Percentiles rank a stretch among this genome's conserved stretches.
These are phyloP conservation scores for Trichoderma harzianum DNA, from an alignment of 2,329 filamentous ascomycete species.

Conservation along the genomic window DNA sequence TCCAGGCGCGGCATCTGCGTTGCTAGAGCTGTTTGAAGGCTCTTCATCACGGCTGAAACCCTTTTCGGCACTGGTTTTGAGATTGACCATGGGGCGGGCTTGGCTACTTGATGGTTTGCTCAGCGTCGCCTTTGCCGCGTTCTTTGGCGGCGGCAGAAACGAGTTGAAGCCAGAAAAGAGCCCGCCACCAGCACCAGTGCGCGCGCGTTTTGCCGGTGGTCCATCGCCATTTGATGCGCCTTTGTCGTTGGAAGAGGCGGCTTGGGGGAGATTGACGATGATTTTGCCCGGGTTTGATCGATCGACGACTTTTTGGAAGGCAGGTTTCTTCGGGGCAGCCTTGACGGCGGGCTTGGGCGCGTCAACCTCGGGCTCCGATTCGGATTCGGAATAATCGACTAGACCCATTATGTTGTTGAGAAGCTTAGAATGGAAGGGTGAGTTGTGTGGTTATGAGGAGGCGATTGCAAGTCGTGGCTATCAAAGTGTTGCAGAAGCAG, in stretches of 20 bases:
- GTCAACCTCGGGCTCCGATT: conserved; percentile 62
- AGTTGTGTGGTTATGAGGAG: not conserved
- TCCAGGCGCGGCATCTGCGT: conserved; percentile 22
- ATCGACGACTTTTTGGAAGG: conserved; percentile 76
- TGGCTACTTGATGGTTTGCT: conserved; percentile 26
- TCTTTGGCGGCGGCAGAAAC: conserved; percentile 81
- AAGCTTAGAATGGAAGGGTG: not conserved
- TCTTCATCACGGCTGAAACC: conserved; percentile 66
- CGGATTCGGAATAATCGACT: conserved; percentile 82
- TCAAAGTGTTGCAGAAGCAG: not conserved
- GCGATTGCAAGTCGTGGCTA: not conserved
- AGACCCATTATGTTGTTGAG: conserved; percentile 59
- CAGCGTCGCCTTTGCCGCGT: conserved; percentile 36
- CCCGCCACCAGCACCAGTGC: conserved; percentile 52
- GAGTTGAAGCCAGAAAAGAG: conserved; percentile 81
- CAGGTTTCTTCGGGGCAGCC: conserved; percentile 49
- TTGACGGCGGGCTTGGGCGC: conserved; percentile 31
- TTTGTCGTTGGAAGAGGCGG: conserved; percentile 40
- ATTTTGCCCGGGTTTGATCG: conserved; percentile 80
- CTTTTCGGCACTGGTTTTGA: conserved; percentile 81
- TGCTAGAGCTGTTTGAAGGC: conserved; percentile 21
- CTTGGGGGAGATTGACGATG: conserved; percentile 68
- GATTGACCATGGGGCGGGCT: conserved; percentile 47
- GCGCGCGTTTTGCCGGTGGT: conserved; percentile 67
- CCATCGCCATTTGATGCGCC: conserved; percentile 24